Base-by-base conservation (phyloP, 345 rosid genomes). In the Lepidium didymum region DNA sequence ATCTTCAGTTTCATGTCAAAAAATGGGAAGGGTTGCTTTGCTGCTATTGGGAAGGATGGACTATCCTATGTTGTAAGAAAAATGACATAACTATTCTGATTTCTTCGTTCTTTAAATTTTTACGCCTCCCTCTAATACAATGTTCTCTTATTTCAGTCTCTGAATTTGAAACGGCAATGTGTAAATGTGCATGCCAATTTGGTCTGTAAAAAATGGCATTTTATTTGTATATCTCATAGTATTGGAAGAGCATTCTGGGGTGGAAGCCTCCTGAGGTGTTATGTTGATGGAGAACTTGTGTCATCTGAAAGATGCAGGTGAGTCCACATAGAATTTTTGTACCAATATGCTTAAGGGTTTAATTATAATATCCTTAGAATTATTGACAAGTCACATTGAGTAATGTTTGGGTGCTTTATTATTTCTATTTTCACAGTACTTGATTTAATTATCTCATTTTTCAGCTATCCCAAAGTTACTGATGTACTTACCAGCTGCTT, bases 301-400 rank as follows among this genome's bases (percentile, higher is more conserved):
- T 87, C 94, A 65, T 93, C 98, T 43, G 98, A 90, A 77, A 88
- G 85, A 93, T 93, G 98, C 98, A 93, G 98, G 98, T 88, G 19
- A 56, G 34, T 36, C 50, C 60, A 51, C 29, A 43, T 67, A 27
- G 18, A 10, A 4, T 27, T 53, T 49, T 25, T 40, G 37, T 69
- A 33, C 33, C 7, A 38, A 38, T 37, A 44, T 62, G 23, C 12
- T 31, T 35, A 42, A 53, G 19, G 64, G 51, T 35, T 54, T 42
- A 19, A 31, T 50, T 77, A 63, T 75, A 53, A 46, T 77, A 71
- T 47, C 55, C 41, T 37, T 67, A 45, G 10, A 53, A 60, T 59
- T 42, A 44, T 53, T 34, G 57, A 54, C 31, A 18, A 54, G 21
- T 18, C 13, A 8, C 36, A 35, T 5, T 60, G 37, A 43, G 55